Conservation (phyloP, 1,284 basidiomycete genomes). For the Melampsora americana region DNA sequence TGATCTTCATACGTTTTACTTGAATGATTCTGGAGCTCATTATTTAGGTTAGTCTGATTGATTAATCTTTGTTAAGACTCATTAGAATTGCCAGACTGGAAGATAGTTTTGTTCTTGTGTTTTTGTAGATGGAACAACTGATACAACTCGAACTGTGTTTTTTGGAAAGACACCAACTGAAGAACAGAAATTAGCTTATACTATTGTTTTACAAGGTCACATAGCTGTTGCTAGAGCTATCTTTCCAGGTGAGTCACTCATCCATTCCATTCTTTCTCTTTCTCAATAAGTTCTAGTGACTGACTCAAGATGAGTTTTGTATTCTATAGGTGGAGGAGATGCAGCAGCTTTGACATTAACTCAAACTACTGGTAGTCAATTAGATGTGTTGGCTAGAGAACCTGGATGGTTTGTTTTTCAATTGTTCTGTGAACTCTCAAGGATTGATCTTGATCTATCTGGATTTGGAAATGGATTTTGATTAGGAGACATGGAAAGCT, state of each 20-base stretch:
- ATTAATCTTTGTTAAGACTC: too few species aligned
- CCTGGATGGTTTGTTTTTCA: neutral
- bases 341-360: too few species aligned
- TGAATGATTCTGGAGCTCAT: constrained; percentile 6
- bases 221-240: neutral
- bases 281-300: too few species aligned
- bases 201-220: neutral
- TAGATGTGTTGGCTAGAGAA: neutral
- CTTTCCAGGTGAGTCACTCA: neutral
- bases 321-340: too few species aligned
- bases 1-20: neutral
- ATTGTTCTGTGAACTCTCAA: too few species aligned
- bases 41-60: constrained; percentile 2
- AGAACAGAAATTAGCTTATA: neutral
- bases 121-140: constrained; percentile 2
- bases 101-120: too few species aligned
- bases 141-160: neutral
- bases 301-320: too few species aligned
- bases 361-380: constrained; percentile 3
- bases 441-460: too few species aligned
- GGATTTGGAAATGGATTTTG: too few species aligned
- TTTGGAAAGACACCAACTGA: neutral
- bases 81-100: too few species aligned
- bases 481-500: neutral
- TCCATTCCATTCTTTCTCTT: too few species aligned